These are phyloP conservation scores for Monilinia fructigena DNA, from an alignment of 2,329 filamentous ascomycete species.

Conservation along the genomic window DNA sequence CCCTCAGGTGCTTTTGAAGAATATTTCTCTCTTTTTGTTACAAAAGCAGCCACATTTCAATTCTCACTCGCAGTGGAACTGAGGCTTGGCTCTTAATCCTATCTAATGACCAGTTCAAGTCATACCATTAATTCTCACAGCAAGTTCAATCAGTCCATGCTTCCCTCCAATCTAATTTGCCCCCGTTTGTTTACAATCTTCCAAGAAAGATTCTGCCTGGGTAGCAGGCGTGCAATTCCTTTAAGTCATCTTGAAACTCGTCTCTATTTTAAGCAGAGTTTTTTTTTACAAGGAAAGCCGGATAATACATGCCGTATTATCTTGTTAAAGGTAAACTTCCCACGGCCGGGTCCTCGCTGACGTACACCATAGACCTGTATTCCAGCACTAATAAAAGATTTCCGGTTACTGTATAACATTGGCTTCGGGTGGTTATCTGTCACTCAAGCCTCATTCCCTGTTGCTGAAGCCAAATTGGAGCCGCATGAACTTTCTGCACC, in stretches of 20 bases:
- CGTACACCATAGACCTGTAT: conserved; percentile 38
- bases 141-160: conserved; percentile 39
- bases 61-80: too few species aligned
- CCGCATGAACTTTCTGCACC: conserved; percentile 39
- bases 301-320: conserved; percentile 45
- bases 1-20: too few species aligned
- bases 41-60: too few species aligned
- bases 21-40: too few species aligned
- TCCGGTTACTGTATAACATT: conserved; percentile 42
- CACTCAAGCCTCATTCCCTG: conserved; percentile 3
- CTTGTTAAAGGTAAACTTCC: conserved; percentile 40
- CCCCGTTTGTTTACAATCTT: conserved; percentile 53
- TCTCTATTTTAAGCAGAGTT: conserved; percentile 41
- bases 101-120: too few species aligned
- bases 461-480: conserved; percentile 6
- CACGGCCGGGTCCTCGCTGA: conserved; percentile 35
- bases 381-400: conserved; percentile 32
- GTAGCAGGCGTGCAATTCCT: conserved; percentile 44
- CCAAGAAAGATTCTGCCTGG: conserved; percentile 49
- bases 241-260: conserved; percentile 40
- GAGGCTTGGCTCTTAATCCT: too few species aligned
- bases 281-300: conserved; percentile 40
- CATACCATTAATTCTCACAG: conserved; percentile 37
- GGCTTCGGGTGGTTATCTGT: conserved; percentile 40
- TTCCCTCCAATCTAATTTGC: conserved; percentile 45